Base-by-base conservation (phyloP, 139 green algal genomes). In the Auxenochlorella pyrenoidosa region DNA sequence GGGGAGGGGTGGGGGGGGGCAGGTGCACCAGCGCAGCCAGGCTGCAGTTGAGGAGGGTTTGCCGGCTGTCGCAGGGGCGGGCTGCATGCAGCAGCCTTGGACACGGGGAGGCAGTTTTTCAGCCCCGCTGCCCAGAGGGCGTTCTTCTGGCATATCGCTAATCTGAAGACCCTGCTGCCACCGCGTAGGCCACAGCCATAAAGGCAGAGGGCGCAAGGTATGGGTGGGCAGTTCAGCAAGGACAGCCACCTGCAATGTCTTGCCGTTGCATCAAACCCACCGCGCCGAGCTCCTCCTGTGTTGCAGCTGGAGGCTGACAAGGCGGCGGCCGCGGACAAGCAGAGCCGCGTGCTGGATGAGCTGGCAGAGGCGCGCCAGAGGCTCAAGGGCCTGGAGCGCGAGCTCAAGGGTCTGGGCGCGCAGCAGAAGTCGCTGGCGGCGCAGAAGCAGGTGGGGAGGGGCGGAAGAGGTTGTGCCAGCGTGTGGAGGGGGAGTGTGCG, bases 311-410 rank as follows among this genome's bases (percentile, higher is more conserved):
- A 94, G 44, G 84, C 83, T 36, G 65, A 89, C 54, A 70, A 89
- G 44, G 30, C 89, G 76, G 43, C 83, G 15, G 88, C 89, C 26
- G 75, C 16, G 10, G 75, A 95, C 26, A 84, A 88, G 41, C 40
- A 83, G 16, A 54, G 66, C 19, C 88, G 88, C 21, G 78, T 73
- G 78, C 63, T 86, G 8, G 83, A 94, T 28, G 86, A 91, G 78
- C 63, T 91, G 40, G 28, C 21, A 13, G 82, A 89, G 77, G 83
- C 75, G 36, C 75, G 86, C 38, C 32, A 59, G 71, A 81, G 91
- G 32, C 70, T 92, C 54, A 95, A 93, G 84, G 77, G 40, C 32
- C 41, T 90, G 30, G 93, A 96, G 51, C 93, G 94, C 79, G 91
- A 96, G 86, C 84, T 94, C 3, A 91, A 90, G 78, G 86, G 70